Evolutionary conservation across 768 basidiomycete species (phyloP).

Genomic region (Leucocoprinus leucothites): DNA sequence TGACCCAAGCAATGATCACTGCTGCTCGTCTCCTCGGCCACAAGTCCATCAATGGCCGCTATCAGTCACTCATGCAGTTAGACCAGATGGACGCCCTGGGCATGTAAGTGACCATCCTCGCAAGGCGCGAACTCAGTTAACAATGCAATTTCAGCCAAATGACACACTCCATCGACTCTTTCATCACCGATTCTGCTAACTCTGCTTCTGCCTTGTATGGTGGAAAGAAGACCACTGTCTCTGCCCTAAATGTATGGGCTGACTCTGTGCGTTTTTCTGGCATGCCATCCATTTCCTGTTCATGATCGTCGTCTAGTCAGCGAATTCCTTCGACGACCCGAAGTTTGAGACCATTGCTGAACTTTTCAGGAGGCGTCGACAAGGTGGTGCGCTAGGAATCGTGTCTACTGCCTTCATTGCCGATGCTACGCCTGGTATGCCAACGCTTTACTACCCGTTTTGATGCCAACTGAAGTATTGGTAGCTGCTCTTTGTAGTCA

Average conservation of each 20-base stretch:
- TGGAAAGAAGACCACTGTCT: slow-evolving; percentile 41
- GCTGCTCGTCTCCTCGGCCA: slow-evolving; percentile 42
- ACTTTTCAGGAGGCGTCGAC: slow-evolving; percentile 33
- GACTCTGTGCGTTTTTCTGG: too few relatives aligned
- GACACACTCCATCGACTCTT: slow-evolving; percentile 45
- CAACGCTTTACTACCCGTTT: background rate
- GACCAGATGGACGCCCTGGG: slow-evolving; percentile 44
- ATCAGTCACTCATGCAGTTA: slow-evolving; percentile 45
- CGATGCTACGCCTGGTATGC: slow-evolving; percentile 41
- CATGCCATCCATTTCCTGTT: too few relatives aligned
- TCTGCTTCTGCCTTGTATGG: slow-evolving; percentile 43
- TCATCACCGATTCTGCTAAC: slow-evolving; percentile 47
- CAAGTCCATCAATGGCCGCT: slow-evolving; percentile 42
- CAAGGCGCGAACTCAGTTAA: background rate
- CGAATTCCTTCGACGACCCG: slow-evolving; percentile 38
- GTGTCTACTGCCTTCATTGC: slow-evolving; percentile 42
- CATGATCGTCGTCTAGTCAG: too few relatives aligned
- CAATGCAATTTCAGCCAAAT: slow-evolving; percentile 31
- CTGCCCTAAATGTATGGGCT: slow-evolving; percentile 37
- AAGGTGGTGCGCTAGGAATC: slow-evolving; percentile 39
- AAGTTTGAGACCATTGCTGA: slow-evolving; percentile 44
- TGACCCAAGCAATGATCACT: slow-evolving; percentile 47
- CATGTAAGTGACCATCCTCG: slow-evolving; percentile 27
- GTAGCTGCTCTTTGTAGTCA: slow-evolving; percentile 40
- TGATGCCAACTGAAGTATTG: background rate